Evolutionary conservation across 306 rosid genomes (phyloP).

Genomic region (Cucurbita maxima): DNA sequence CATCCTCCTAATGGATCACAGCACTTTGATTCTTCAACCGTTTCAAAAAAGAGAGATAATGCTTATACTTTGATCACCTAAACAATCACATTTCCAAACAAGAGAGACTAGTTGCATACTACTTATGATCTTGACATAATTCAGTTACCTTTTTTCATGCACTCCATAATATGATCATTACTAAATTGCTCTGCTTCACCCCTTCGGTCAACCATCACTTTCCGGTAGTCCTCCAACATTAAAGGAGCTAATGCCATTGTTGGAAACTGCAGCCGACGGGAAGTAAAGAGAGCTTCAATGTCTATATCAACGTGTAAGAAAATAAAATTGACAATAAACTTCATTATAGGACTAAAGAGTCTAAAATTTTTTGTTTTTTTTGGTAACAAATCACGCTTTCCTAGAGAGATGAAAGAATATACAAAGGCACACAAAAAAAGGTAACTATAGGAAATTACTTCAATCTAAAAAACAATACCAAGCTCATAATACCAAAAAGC

Average conservation of each 20-base stretch:
- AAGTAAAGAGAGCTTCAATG: not conserved
- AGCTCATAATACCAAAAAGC: not conserved
- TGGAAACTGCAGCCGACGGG: conserved; percentile 44
- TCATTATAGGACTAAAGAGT: not conserved
- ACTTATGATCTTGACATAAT: not conserved
- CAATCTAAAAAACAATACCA: not conserved
- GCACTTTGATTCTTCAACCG: not conserved
- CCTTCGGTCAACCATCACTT: conserved; percentile 81
- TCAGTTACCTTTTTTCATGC: conserved; percentile 71
- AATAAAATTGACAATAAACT: not conserved
- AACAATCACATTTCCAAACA: not conserved
- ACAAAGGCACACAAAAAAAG: not conserved
- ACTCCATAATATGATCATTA: conserved; percentile 46
- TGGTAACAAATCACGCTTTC: not conserved
- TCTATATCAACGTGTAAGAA: not conserved
- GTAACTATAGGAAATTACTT: too few species aligned
- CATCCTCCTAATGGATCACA: not conserved
- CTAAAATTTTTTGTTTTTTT: not conserved
- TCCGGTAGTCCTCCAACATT: conserved; percentile 81
- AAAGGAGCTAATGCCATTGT: conserved; percentile 85
- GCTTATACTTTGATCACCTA: not conserved
- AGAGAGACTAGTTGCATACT: not conserved
- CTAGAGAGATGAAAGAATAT: not conserved
- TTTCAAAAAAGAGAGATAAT: not conserved
- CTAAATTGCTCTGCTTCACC: conserved; percentile 82